Conservation (phyloP, 179 eudicot species). For the Corrigiola litoralis region DNA sequence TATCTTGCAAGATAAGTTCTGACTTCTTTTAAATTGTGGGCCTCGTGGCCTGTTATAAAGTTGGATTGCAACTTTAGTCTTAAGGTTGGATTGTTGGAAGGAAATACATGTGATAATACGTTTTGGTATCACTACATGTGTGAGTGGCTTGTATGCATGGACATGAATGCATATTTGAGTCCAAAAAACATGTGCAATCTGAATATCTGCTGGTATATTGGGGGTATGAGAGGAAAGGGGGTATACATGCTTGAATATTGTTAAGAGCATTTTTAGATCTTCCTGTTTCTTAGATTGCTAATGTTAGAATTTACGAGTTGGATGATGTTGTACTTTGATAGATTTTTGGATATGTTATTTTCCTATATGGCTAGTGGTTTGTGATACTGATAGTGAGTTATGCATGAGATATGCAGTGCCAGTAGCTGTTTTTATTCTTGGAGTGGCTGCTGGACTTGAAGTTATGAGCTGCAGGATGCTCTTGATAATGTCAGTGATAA, state of each 20-base stretch:
- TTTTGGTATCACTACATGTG: not conserved
- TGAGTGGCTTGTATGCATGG: not conserved
- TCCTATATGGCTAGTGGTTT: not conserved
- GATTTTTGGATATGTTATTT: not conserved
- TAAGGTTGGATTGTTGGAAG: too few relatives aligned
- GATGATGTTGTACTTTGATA: not conserved
- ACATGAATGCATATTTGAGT: not conserved
- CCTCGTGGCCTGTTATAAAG: not conserved
- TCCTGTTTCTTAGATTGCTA: not conserved
- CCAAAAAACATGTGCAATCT: too few relatives aligned
- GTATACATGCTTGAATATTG: not conserved
- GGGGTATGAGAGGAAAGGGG: not conserved
- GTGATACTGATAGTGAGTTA: conserved; percentile 2
- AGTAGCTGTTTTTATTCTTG: conserved; percentile 87
- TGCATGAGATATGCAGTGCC: conserved; percentile 68
- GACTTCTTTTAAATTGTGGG: not conserved
- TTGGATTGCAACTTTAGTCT: not conserved
- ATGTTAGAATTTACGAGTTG: not conserved
- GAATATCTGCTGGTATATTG: not conserved
- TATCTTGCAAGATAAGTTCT: not conserved
- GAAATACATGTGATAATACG: not conserved
- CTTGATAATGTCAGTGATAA: conserved; percentile 88
- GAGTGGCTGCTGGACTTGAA: conserved; percentile 94
- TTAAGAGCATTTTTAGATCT: not conserved
- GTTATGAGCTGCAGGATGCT: conserved; percentile 91